Evolutionary conservation across 2,329 filamentous ascomycete species (phyloP).

Genomic region (Aotearoamyces nothofagi): DNA sequence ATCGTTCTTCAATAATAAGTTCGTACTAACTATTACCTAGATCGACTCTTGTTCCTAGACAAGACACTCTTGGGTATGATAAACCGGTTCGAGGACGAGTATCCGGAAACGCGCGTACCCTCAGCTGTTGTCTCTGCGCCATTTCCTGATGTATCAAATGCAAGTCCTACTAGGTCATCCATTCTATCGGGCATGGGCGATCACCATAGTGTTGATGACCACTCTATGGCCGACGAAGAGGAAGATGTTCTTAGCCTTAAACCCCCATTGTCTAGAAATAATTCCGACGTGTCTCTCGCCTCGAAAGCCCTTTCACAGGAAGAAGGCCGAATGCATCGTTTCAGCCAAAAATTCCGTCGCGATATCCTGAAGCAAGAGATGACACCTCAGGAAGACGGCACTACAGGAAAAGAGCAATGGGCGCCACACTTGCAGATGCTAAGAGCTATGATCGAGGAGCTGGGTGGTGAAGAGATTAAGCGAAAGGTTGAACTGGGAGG

Average conservation of each 20-base stretch:
- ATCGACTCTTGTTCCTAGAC: slow-evolving; percentile 73
- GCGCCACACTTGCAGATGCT: slow-evolving; percentile 28
- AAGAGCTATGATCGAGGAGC: slow-evolving; percentile 44
- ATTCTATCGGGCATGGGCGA: slow-evolving; percentile 6
- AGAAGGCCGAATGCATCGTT: slow-evolving; percentile 55
- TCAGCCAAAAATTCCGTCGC: slow-evolving; percentile 50
- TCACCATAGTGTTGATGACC: slow-evolving; percentile 6
- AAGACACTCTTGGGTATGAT: slow-evolving; percentile 83
- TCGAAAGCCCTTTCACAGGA: slow-evolving; percentile 49
- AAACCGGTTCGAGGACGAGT: slow-evolving; percentile 89
- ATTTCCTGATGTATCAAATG: slow-evolving; percentile 5
- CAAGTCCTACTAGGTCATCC: slow-evolving; percentile 20
- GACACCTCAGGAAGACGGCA: slow-evolving; percentile 19
- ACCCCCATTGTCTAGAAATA: slow-evolving; percentile 34
- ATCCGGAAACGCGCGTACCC: slow-evolving; percentile 59
- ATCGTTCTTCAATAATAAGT: not conserved
- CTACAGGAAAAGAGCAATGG: slow-evolving; percentile 23
- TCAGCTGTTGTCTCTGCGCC: slow-evolving; percentile 8
- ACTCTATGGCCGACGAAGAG: slow-evolving; percentile 25
- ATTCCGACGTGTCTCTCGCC: slow-evolving; percentile 53
- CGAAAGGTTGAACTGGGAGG: slow-evolving; percentile 30
- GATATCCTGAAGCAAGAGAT: slow-evolving; percentile 39
- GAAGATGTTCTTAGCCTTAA: slow-evolving; percentile 23
- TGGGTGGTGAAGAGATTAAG: slow-evolving; percentile 42
- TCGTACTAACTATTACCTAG: slow-evolving; percentile 26